Percentiles rank a stretch among this genome's conserved stretches.
Conservation (phyloP, 2,329 filamentous ascomycete genomes). For the Thielaviopsis musarum region DNA sequence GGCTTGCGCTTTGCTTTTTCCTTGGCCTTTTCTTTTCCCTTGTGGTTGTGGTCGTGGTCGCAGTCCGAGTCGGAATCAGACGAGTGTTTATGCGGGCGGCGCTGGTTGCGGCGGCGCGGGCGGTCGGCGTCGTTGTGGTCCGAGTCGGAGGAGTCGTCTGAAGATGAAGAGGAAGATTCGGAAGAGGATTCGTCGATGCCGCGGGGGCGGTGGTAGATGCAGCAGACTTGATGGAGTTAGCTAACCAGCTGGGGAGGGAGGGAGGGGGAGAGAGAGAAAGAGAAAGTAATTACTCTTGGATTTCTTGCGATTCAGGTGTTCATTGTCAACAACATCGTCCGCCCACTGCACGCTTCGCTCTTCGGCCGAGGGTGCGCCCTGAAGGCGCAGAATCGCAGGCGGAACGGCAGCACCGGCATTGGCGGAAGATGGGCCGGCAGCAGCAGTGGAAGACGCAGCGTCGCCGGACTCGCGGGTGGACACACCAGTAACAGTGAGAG, state of each 20-base stretch:
- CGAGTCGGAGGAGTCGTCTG: constrained; percentile 28
- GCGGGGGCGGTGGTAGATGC: constrained; percentile 85
- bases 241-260: neutral
- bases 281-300: constrained; percentile 54
- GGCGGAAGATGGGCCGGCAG: neutral
- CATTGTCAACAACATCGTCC: constrained; percentile 85
- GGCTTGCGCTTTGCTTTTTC: constrained; percentile 25
- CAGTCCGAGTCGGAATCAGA: constrained; percentile 1
- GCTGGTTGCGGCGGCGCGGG: constrained; percentile 11
- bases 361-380: constrained; percentile 29
- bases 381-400: constrained; percentile 29
- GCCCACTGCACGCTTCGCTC: constrained; percentile 72
- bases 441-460: neutral
- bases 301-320: constrained; percentile 82
- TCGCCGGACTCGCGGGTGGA: neutral
- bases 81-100: constrained; percentile 12
- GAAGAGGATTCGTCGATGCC: constrained; percentile 62
- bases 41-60: constrained; percentile 20
- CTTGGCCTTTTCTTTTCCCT: constrained; percentile 25
- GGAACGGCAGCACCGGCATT: neutral
- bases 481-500: neutral
- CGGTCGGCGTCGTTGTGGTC: constrained; percentile 19
- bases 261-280: neutral
- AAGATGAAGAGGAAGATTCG: constrained; percentile 33
- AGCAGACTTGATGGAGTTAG: constrained; percentile 56